Evolutionary conservation across 495 filamentous ascomycete species (phyloP).

Genomic region (Glutinoglossum americanum): DNA sequence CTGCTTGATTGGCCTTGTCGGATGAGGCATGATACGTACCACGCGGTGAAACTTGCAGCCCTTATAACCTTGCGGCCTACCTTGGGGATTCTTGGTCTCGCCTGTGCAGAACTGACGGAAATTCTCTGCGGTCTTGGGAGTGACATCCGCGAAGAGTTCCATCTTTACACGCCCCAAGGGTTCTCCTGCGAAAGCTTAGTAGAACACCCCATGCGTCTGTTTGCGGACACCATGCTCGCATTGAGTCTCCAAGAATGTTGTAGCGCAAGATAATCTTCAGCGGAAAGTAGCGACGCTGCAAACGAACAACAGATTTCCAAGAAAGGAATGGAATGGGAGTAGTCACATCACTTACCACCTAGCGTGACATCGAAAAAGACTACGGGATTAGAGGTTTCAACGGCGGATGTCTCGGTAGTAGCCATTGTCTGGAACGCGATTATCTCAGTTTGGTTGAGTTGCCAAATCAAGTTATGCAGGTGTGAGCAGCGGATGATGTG

Average conservation of each 20-base stretch:
- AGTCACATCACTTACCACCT: conserved; percentile 38
- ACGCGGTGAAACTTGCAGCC: conserved; percentile 86
- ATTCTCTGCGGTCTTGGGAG: conserved; percentile 84
- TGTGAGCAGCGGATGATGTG: neutral
- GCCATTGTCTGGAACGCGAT: neutral
- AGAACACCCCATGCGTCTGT: neutral
- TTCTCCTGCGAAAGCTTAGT: conserved; percentile 36
- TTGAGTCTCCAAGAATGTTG: too few relatives aligned
- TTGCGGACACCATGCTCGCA: neutral
- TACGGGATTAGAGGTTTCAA: conserved; percentile 27
- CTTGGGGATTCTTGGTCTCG: conserved; percentile 60
- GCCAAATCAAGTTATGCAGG: neutral
- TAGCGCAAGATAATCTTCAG: too few relatives aligned
- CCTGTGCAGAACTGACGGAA: conserved; percentile 95
- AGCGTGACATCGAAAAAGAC: conserved; percentile 92
- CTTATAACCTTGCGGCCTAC: conserved; percentile 83
- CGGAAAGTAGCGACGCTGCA: too few relatives aligned
- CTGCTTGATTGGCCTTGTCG: neutral
- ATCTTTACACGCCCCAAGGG: conserved; percentile 83
- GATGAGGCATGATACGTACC: conserved; percentile 28
- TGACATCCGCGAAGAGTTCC: conserved; percentile 69
- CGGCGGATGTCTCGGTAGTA: neutral
- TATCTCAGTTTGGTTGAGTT: neutral
- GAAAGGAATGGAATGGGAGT: neutral
- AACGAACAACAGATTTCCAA: too few relatives aligned